These are phyloP conservation scores for Capsella bursapastoris DNA, from an alignment of 345 rosid species.

Conservation along the genomic window DNA sequence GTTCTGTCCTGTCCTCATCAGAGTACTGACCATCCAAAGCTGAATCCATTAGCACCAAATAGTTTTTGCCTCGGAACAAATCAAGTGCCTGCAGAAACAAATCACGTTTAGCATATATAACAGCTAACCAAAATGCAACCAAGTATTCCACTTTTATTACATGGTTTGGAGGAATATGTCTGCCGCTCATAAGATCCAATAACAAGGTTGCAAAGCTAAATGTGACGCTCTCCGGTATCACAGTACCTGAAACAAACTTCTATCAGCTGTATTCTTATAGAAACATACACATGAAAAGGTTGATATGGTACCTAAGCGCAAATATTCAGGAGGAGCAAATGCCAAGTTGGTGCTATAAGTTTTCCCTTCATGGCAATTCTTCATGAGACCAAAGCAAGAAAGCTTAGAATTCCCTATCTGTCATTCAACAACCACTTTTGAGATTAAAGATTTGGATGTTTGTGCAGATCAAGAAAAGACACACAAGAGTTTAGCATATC, in stretches of 20 bases:
- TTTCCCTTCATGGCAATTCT: constrained; percentile 86
- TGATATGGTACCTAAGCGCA: constrained; percentile 63
- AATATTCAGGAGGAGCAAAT: constrained; percentile 93
- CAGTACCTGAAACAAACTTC: constrained; percentile 65
- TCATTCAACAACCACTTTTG: constrained; percentile 3
- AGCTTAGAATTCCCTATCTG: constrained; percentile 91
- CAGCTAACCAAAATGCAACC: constrained; percentile 20
- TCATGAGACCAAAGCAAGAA: constrained; percentile 95
- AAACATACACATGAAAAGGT: constrained; percentile 15
- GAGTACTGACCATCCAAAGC: constrained; percentile 92
- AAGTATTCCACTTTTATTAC: constrained; percentile 49
- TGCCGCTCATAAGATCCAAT: constrained; percentile 93
- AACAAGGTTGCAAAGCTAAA: constrained; percentile 93
- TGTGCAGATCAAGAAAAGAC: constrained; percentile 9
- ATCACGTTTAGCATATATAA: constrained; percentile 43
- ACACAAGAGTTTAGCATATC: too few relatives aligned
- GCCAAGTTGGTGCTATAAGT: constrained; percentile 91
- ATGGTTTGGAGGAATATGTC: constrained; percentile 95
- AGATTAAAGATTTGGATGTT: background rate
- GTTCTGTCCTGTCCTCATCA: constrained; percentile 91
- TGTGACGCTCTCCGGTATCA: constrained; percentile 85
- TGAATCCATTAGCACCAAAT: constrained; percentile 93
- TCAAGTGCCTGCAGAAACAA: constrained; percentile 79
- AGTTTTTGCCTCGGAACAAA: constrained; percentile 84
- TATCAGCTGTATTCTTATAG: background rate